Evolutionary conservation across 2,329 filamentous ascomycete species (phyloP), one percentile per base, ranked within the genome.

Genomic region (Fusarium torreyae): DNA sequence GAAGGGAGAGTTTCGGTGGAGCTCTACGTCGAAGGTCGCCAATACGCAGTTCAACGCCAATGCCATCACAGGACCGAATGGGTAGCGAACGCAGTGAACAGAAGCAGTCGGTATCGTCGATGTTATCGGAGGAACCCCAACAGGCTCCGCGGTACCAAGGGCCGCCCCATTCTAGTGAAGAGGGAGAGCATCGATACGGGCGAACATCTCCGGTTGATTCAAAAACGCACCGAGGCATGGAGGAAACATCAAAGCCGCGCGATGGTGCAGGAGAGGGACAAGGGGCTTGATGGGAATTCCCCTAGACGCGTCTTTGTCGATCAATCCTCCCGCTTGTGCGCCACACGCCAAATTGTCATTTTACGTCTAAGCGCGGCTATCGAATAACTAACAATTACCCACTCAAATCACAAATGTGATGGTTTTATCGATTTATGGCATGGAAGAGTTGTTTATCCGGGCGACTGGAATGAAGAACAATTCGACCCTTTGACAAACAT

Each of bases 21-120:
- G 63, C 71, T 18, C 58, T 75, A 40, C 71, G 71, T n/a, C 64
- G 64, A 38, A 71, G 66, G 59, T 75, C 73, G 8, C 72, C 72
- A 18, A 69, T 74, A 57, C 69, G 65, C 34, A 71, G 72, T 40
- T 69, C 69, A 43, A 72, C 69, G 9, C 72, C 70, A 5, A 67
- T 55, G 34, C 53, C 66, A 18, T 57, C 64, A 26, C 72, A 74
- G 51, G 75, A 77, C n/a, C 59, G 66, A 40, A 38, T 28, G 28
- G 54, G 53, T 13, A 74, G 74, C 51, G 76, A 76, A 51, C 68
- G 69, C 13, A 69, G 66, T 39, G 78, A 79, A 57, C 74, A 73
- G 38, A 79, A 76, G 55, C 78, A 78, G 28, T 75, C 78, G 15
- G 77, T 80, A 22, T 79, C 77, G 24, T 76, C 77, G 11, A 70